phyloP scores from a whole-genome alignment of 495 filamentous ascomycete genomes.

The Apodospora peruviana region DNA sequence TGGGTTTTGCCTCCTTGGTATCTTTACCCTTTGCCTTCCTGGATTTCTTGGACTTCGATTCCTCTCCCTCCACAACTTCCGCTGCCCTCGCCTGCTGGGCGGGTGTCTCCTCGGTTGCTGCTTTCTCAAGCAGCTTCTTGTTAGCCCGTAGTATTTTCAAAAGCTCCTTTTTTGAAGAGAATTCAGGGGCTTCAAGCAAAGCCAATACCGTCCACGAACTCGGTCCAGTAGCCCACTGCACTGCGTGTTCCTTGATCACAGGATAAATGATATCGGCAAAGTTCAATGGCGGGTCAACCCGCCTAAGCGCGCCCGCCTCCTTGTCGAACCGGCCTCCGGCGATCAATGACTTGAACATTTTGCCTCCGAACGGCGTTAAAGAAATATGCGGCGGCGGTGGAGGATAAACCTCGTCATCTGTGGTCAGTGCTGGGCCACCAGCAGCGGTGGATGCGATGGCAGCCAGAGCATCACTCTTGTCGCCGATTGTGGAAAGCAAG shows the following conservation, averaged over 20 bases:
- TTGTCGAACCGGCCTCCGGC: constrained; percentile 79
- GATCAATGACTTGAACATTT: constrained; percentile 84
- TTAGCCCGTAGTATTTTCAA: constrained; percentile 58
- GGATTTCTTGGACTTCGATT: constrained; percentile 3
- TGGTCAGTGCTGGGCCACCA: constrained; percentile 48
- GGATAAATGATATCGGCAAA: constrained; percentile 77
- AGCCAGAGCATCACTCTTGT: constrained; percentile 61
- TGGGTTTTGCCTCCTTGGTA: constrained; percentile 34
- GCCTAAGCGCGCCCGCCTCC: constrained; percentile 58
- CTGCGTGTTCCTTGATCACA: constrained; percentile 63
- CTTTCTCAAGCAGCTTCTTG: constrained; percentile 45
- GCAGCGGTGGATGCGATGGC: constrained; percentile 66
- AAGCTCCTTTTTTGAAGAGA: constrained; percentile 59
- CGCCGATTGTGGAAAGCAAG: constrained; percentile 67
- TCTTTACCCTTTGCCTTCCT: constrained; percentile 23
- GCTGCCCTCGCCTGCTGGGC: constrained; percentile 36
- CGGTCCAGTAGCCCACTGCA: constrained; percentile 81
- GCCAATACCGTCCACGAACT: constrained; percentile 78
- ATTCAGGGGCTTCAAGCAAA: constrained; percentile 73
- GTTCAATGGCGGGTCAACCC: constrained; percentile 66
- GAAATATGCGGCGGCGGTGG: constrained; percentile 46
- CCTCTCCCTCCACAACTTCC: constrained; percentile 34
- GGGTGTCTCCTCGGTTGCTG: constrained; percentile 38
- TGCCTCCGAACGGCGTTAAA: constrained; percentile 60
- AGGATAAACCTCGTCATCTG: constrained; percentile 34